Base-by-base conservation (phyloP, 345 rosid species). In the Eucalyptus sp. region DNA sequence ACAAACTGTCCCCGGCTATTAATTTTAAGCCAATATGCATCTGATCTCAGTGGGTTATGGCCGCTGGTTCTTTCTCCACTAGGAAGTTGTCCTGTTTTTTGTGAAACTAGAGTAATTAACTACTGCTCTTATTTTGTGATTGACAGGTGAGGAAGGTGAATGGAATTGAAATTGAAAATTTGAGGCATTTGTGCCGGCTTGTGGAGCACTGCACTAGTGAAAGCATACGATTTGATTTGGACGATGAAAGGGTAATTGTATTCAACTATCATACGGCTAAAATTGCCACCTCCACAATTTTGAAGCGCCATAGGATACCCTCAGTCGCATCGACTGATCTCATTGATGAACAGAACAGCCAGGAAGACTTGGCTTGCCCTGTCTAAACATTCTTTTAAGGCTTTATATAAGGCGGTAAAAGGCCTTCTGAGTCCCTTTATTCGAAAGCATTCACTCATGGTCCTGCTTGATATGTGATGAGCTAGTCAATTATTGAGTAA, bases 101-200 rank as follows among this genome's bases (percentile, higher is more conserved):
- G 31, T 54, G 88, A 20, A 41, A 29, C 13, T 86, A 24, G 51
- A 22, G 46, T 71, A n/a, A 68, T 87, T 44, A 37, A 62, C 51
- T 88, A 86, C 83, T 80, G 60, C 79, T 50, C 37, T 88, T 48
- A 15, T 87, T 31, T 56, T 88, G 90, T 86, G 87, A 66, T 91
- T 89, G 85, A 89, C 95, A 97, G 99, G 99, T 97, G 89, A 96
- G 93, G 92, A 94, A 92, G 93, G 97, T 96, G 76, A 94, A 96
- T 29, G 96, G 96, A 50, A 91, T 93, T 31, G 96, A 95, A 91
- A 90, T 95, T 33, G 93, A 95, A 86, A 97, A 96, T 91, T 90
- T 97, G 93, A 94, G 93, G 95, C 97, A 96, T 91, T 87, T 96
- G 88, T 93, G 95, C 90, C 90, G 94, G 91, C 93, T 94, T 81